Conservation (phyloP, 73 alveolate species). For the Diophrys appendiculata region DNA sequence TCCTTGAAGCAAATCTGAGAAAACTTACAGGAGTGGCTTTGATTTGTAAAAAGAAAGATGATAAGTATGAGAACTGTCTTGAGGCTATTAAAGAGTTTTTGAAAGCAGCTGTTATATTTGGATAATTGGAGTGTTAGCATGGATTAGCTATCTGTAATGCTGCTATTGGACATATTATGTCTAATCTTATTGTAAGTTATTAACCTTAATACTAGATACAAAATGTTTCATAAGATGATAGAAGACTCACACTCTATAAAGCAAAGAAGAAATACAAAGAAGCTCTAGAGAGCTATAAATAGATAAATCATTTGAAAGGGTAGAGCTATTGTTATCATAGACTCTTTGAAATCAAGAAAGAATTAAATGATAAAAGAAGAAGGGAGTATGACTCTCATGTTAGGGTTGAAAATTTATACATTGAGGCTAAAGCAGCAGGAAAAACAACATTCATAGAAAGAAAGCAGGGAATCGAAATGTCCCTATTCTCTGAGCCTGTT, state of each 20-base stretch:
- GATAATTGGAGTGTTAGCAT: slow-evolving; percentile 6
- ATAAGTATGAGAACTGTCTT: slow-evolving; percentile 10
- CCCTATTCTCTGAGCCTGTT: slow-evolving; percentile 23
- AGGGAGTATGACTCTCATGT: slow-evolving; percentile 16
- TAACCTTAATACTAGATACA: background rate
- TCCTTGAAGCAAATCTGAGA: slow-evolving; percentile 24
- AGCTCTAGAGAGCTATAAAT: slow-evolving; percentile 7
- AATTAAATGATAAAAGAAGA: slow-evolving; percentile 1
- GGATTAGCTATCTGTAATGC: slow-evolving; percentile 32
- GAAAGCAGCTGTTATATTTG: slow-evolving; percentile 21
- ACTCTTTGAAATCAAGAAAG: slow-evolving; percentile 21
- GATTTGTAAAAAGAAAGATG: slow-evolving; percentile 17
- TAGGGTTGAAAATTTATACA: background rate
- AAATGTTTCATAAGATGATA: background rate
- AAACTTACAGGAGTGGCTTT: slow-evolving; percentile 26
- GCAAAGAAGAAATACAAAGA: slow-evolving; percentile 24
- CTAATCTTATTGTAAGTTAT: slow-evolving; percentile 2
- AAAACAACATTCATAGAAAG: slow-evolving; percentile 15
- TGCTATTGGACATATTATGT: slow-evolving; percentile 22
- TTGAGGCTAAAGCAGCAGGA: background rate
- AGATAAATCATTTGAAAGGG: slow-evolving; percentile 13
- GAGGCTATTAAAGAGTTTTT: slow-evolving; percentile 27
- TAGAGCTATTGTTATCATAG: slow-evolving; percentile 13
- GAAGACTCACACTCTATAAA: background rate
- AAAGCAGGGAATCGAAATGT: slow-evolving; percentile 26